A percentile compares a stretch with the other conserved stretches of the same genome.
phyloP scores from a whole-genome alignment of 257 asterid genomes.

The Salvia miltiorrhiza region DNA sequence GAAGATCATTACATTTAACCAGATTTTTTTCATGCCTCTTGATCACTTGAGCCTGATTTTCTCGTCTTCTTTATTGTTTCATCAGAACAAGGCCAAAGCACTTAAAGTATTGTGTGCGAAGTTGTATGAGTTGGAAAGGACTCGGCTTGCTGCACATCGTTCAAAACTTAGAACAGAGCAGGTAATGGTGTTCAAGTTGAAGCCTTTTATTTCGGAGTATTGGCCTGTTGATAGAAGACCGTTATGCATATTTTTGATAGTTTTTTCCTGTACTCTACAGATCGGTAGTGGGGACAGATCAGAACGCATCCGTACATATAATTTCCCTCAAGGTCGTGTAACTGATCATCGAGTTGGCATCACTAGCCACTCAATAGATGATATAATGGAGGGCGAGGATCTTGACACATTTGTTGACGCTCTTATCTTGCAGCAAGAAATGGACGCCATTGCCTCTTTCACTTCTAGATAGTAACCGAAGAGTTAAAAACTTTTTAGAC shows the following conservation, averaged over 20 bases:
- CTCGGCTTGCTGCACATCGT: slow-evolving; percentile 53
- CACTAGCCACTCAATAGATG: slow-evolving; percentile 75
- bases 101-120: slow-evolving; percentile 80
- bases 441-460: slow-evolving; percentile 80
- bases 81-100: slow-evolving; percentile 89
- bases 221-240: background rate
- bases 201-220: background rate
- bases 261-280: slow-evolving; percentile 40
- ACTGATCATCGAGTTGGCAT: slow-evolving; percentile 96
- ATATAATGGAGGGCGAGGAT: slow-evolving; percentile 77
- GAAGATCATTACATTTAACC: background rate
- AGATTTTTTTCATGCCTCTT: slow-evolving; percentile 11
- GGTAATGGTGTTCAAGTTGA: slow-evolving; percentile 36
- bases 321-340: slow-evolving; percentile 96
- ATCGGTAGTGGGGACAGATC: slow-evolving; percentile 99
- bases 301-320: slow-evolving; percentile 93
- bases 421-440: slow-evolving; percentile 84
- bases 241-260: background rate
- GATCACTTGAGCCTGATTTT: background rate
- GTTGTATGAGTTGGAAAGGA: slow-evolving; percentile 81
- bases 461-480: slow-evolving; percentile 35
- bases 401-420: slow-evolving; percentile 77
- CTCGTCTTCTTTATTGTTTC: slow-evolving; percentile 12
- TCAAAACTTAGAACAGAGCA: slow-evolving; percentile 82
- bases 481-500: background rate